These are phyloP conservation scores for Thalassiosira hispida DNA, from an alignment of 352 stramenopile genomes.

Conservation along the genomic window DNA sequence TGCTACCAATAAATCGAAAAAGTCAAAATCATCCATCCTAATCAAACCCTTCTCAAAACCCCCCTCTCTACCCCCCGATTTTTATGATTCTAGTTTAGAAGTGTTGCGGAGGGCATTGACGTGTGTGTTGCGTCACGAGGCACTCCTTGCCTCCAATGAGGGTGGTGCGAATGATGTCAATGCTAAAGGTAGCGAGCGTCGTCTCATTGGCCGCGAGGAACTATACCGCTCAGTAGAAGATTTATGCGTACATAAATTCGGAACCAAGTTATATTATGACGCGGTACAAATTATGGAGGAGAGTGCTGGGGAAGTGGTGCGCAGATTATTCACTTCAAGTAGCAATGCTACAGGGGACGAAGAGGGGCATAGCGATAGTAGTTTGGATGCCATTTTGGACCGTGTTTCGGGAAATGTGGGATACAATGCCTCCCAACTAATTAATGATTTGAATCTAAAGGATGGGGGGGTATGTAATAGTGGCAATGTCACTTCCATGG, in stretches of 20 bases:
- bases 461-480: conserved; percentile 1
- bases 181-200: neutral
- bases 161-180: neutral
- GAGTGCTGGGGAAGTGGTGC: conserved; percentile 49
- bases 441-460: conserved; percentile 20
- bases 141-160: neutral
- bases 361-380: neutral
- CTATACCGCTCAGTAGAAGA: conserved; percentile 75
- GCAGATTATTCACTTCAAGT: conserved; percentile 18
- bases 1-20: neutral
- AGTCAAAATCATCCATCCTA: conserved; percentile 41
- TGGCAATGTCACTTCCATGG: neutral
- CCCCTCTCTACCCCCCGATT: conserved; percentile 67
- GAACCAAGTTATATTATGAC: conserved; percentile 68
- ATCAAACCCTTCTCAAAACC: conserved; percentile 79
- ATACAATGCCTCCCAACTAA: conserved; percentile 52
- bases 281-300: conserved; percentile 61
- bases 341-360: conserved; percentile 19
- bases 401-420: conserved; percentile 39
- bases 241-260: conserved; percentile 73
- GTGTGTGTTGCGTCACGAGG: conserved; percentile 35
- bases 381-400: conserved; percentile 23
- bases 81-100: conserved; percentile 65
- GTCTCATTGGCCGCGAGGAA: conserved; percentile 49
- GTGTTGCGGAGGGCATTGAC: conserved; percentile 56